These are phyloP conservation scores for Magnolia changhungtana DNA, from an alignment of 164 flowering plant genomes.

Conservation along the genomic window DNA sequence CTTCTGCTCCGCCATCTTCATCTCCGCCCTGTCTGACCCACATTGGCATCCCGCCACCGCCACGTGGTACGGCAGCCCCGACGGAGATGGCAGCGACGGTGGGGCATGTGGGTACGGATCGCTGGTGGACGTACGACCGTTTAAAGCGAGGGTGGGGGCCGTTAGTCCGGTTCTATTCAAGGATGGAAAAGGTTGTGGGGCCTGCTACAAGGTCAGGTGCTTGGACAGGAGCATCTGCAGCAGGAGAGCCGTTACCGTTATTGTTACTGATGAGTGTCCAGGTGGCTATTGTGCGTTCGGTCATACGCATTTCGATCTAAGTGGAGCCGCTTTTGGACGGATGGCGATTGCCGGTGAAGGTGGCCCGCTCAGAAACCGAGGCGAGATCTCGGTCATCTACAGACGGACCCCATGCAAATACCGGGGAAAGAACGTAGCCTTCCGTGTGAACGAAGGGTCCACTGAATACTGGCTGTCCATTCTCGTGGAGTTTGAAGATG, in stretches of 20 bases:
- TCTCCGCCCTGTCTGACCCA: slow-evolving; percentile 15
- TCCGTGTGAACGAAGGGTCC: slow-evolving; percentile 92
- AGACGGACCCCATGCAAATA: slow-evolving; percentile 86
- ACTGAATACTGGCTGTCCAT: slow-evolving; percentile 84
- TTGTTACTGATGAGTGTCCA: slow-evolving; percentile 91
- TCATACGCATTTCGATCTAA: slow-evolving; percentile 78
- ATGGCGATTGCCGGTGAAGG: slow-evolving; percentile 71
- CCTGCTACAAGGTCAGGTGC: slow-evolving; percentile 89
- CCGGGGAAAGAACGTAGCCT: slow-evolving; percentile 74
- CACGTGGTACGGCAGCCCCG: slow-evolving; percentile 97
- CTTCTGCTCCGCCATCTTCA: not conserved
- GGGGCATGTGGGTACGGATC: slow-evolving; percentile 98
- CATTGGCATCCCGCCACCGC: slow-evolving; percentile 88
- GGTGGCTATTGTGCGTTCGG: slow-evolving; percentile 69
- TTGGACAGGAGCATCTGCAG: slow-evolving; percentile 68
- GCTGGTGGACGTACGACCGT: slow-evolving; percentile 79
- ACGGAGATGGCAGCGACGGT: slow-evolving; percentile 95
- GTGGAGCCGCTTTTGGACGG: slow-evolving; percentile 90
- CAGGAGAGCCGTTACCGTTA: slow-evolving; percentile 76
- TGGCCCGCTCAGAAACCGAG: slow-evolving; percentile 67
- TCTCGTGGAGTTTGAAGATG: slow-evolving; percentile 81
- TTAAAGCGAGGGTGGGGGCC: slow-evolving; percentile 79
- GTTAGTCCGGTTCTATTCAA: slow-evolving; percentile 81
- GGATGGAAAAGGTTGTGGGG: slow-evolving; percentile 91
- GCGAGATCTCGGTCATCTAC: slow-evolving; percentile 63